Evolutionary conservation across 371 early-diverging fungal genomes (phyloP), one percentile per base, ranked within the genome.

Genomic region (Vittaforma corneae): DNA sequence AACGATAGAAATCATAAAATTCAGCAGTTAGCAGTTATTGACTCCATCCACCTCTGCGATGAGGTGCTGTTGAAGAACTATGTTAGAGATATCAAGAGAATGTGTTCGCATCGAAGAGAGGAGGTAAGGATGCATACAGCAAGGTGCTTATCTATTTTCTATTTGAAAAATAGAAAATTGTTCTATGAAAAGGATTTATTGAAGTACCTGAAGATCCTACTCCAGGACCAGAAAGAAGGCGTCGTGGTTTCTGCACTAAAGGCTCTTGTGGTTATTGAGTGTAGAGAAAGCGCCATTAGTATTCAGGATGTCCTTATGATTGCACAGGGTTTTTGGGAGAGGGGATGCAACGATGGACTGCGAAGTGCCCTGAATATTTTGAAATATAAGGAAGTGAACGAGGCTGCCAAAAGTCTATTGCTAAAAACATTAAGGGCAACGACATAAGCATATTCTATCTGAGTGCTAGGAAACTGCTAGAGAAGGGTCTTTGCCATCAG

Each of bases 41-140:
- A 62, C 28, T 20, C 40, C 16, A 46, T 56, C 6, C 33, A 20
- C 0, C 38, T 71, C 2, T 24, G 46, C 20, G 72, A 71, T 35
- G 62, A 56, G 2, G 35, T 55, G 1, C 29, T 62, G 16, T 26
- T 71, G 30, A 71, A 62, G 45, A 71, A 58, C 47, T 71, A 67
- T 35, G 28, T 62, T 29, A 48, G 55, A 20, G 29, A 53, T 11
- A 18, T 65, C 3, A 55, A 38, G 35, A 52, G 29, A 29, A 34
- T 47, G 44, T 44, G 33, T 29, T 35, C 1, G 1, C 51, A 35
- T 33, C 33, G 18, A 3, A 37, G 44, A 18, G n/a, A 18, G 24
- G 66, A 56, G 18, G 50, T 50, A 35, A 47, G 40, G 14, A 14
- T 24, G 33, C 26, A 26, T 9, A 33, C 60, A n/a, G 46, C 55